Evolutionary conservation across 306 rosid genomes (phyloP), one percentile per base, ranked within the genome.

Genomic region (Prinsepia uniflora): DNA sequence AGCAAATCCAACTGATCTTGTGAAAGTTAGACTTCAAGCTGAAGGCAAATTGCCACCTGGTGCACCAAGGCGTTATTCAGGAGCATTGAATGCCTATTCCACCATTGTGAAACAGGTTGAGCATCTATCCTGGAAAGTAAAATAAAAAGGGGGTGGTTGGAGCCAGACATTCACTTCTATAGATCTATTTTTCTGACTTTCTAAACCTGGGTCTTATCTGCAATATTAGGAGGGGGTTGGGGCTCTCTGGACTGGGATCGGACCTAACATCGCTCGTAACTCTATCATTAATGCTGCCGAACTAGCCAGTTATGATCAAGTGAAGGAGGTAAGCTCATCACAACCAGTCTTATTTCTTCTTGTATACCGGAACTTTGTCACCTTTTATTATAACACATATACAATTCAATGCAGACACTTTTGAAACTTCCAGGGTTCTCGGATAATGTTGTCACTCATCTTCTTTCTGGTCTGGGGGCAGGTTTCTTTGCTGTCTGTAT

Each of bases 1-100:
- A 30, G 98, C 98, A 63, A 94, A 94, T 87, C 98, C 97, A 57
- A 94, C 98, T 41, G 97, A 90, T 81, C 98, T 94, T 68, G 97
- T 90, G 61, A 94, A 94, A 76, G 96, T 94, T 68, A 86, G 98
- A 81, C 98, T 94, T 76, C 97, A 94, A 79, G 90, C 97, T 47
- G 97, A 90, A 82, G 98, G 98, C 69, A 89, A 89, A 78, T 83
- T 94, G 39, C 88, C 92, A 46, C 81, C 96, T 13, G 98, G 98
- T 12, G 96, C 86, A 41, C 89, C 97, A 20, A 90, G 92, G 81
- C 92, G 98, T 56, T 94, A 94, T 79, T 75, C 97, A 47, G 98
- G 98, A 67, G 89, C 98, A 13, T 60, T 94, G 59, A 90, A 89
- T 83, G 98, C 98, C 58, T 94, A 94, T 81, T 94, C 98, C 13